Evolutionary conservation across 2,329 filamentous ascomycete species (phyloP), one percentile per base, ranked within the genome.

Genomic region (Colletotrichum tofieldiae): DNA sequence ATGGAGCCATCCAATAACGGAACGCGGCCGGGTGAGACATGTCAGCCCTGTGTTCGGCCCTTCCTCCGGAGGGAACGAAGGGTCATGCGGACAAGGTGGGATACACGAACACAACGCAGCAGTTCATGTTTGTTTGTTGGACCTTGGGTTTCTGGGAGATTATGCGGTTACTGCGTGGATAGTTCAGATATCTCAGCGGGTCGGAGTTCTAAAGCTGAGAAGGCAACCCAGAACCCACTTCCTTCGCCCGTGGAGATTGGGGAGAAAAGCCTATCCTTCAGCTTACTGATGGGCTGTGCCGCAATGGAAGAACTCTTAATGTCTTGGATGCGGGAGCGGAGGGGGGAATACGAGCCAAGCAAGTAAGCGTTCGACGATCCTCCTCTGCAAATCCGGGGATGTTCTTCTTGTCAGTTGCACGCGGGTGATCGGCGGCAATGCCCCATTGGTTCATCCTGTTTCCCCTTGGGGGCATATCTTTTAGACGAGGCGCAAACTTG

Each of bases 1-100:
- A 9, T n/a, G n/a, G 1, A n/a, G 11, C 20, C 35, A 16, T 26
- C 16, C 35, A 56, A 56, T 14, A 29, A 51, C 14, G 14, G 29
- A 11, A 62, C 16, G 9, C 32, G 29, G 16, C 2, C 35, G 14
- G 7, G 32, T 49, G 29, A 64, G 26, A 65, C 47, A 51, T 32
- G 61, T 52, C 35, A 65, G 52, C 67, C 26, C 52, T 65, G 52
- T 14, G 67, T 23, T 64, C 61, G 61, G 43, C 61, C 47, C 52
- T 47, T 59, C 58, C 3, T 65, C 32, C 35, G 23, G 45, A 26
- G 60, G 43, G 41, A 67, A 66, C 2, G 41, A 41, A n/a, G 12
- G 54, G 18, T 49, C 41, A 37, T 39, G 52, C 52, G n/a, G 26
- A 26, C 29, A 49, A 8, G 18, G 8, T 5, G 43, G n/a, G 29